These are phyloP conservation scores for Penicillium psychrofluorescens DNA, from an alignment of 495 filamentous ascomycete species.

Conservation along the genomic window DNA sequence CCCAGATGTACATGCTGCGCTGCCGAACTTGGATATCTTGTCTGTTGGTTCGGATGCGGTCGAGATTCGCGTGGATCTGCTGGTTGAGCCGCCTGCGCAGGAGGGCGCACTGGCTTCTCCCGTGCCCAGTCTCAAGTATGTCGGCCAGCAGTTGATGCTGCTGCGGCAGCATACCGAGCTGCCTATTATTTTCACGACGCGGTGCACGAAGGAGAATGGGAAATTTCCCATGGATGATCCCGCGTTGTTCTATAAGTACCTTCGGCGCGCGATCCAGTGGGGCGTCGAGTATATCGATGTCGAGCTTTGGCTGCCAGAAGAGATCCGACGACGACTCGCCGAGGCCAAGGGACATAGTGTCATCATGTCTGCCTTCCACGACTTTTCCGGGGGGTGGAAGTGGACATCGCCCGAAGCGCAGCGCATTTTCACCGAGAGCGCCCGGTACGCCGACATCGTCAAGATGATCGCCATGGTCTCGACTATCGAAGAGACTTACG, in stretches of 20 bases:
- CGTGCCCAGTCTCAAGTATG: slow-evolving; percentile 72
- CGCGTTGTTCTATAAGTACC: slow-evolving; percentile 63
- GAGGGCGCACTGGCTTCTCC: slow-evolving; percentile 44
- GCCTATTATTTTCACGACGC: slow-evolving; percentile 79
- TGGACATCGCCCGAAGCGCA: slow-evolving; percentile 68
- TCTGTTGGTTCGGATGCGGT: slow-evolving; percentile 80
- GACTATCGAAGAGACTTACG: slow-evolving; percentile 74
- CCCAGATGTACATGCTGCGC: slow-evolving; percentile 73
- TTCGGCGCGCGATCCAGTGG: slow-evolving; percentile 74
- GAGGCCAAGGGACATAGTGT: slow-evolving; percentile 65
- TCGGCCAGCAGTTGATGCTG: slow-evolving; percentile 78
- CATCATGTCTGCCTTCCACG: slow-evolving; percentile 82
- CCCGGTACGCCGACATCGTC: slow-evolving; percentile 72
- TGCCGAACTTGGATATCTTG: slow-evolving; percentile 76
- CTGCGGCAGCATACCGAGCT: slow-evolving; percentile 74
- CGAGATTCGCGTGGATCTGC: slow-evolving; percentile 72
- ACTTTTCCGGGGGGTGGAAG: slow-evolving; percentile 75
- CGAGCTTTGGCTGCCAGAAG: slow-evolving; percentile 75
- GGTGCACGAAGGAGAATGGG: slow-evolving; percentile 73
- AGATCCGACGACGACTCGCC: slow-evolving; percentile 58
- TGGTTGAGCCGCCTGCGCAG: slow-evolving; percentile 57
- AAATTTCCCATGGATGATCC: slow-evolving; percentile 78
- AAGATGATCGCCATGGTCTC: slow-evolving; percentile 83
- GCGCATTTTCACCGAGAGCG: slow-evolving; percentile 58
- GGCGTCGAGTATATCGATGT: slow-evolving; percentile 85